Conservation (phyloP, 139 green algal genomes). For the Bryopsis sp. region DNA sequence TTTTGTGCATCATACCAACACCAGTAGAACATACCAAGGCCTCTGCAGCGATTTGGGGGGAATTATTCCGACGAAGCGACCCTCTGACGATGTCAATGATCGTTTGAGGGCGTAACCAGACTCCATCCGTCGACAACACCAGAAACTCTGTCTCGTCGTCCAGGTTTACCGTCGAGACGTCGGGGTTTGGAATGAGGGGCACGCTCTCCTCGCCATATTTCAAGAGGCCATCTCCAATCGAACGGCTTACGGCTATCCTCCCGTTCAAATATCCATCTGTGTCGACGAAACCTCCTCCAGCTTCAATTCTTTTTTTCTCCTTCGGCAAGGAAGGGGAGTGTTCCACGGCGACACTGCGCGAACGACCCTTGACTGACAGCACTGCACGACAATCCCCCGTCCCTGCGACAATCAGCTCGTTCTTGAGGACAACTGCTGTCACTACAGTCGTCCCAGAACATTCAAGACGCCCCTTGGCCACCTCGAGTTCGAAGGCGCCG, state of each 20-base stretch:
- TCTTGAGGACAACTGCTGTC: not conserved
- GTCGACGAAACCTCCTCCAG: conserved; percentile 23
- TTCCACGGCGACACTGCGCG: conserved; percentile 23
- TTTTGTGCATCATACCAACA: too few relatives aligned
- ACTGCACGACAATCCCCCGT: conserved; percentile 28
- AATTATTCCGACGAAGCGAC: not conserved
- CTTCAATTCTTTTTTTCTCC: conserved; percentile 31
- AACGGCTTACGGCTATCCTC: not conserved
- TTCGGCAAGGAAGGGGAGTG: conserved; percentile 26
- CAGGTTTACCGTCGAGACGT: conserved; percentile 33
- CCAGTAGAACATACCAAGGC: conserved; percentile 9
- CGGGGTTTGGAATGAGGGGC: conserved; percentile 50
- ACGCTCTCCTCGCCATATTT: conserved; percentile 17
- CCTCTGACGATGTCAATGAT: conserved; percentile 38
- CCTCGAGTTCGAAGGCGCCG: conserved; percentile 3
- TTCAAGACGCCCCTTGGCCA: not conserved
- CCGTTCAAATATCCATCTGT: conserved; percentile 10
- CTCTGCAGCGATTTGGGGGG: not conserved
- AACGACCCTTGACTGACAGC: conserved; percentile 23
- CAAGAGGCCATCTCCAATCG: conserved; percentile 10
- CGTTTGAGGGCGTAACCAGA: conserved; percentile 44
- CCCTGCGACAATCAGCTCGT: not conserved
- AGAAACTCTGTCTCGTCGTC: conserved; percentile 39
- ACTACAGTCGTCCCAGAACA: conserved; percentile 16
- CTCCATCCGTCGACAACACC: conserved; percentile 40